Evolutionary conservation across 495 filamentous ascomycete genomes (phyloP).

Genomic region (Penicillium ucsense): DNA sequence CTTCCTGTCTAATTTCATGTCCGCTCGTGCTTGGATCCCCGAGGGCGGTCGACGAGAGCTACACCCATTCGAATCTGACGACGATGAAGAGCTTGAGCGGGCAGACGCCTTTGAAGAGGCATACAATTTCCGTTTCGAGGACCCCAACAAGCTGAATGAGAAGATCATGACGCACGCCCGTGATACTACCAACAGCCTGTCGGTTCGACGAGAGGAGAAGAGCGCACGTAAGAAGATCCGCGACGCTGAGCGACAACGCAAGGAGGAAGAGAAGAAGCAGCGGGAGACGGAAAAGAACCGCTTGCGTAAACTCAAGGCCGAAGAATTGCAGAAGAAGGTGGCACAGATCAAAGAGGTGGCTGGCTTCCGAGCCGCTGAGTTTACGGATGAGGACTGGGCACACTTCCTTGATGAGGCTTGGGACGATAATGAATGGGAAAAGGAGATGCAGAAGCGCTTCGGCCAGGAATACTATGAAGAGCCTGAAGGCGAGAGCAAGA

Average conservation of each 20-base stretch:
- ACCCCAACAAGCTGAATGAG: conserved; percentile 76
- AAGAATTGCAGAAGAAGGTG: conserved; percentile 76
- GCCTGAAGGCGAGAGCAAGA: conserved; percentile 42
- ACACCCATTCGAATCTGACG: conserved; percentile 82
- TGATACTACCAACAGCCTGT: conserved; percentile 67
- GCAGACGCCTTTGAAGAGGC: conserved; percentile 84
- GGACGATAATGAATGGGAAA: conserved; percentile 79
- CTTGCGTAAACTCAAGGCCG: conserved; percentile 75
- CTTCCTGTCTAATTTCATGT: conserved; percentile 83
- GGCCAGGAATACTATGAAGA: conserved; percentile 82
- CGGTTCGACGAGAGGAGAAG: conserved; percentile 73
- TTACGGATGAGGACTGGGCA: conserved; percentile 67
- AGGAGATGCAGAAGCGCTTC: conserved; percentile 78
- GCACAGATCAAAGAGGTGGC: conserved; percentile 78
- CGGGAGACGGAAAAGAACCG: conserved; percentile 74
- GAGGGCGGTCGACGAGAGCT: conserved; percentile 42
- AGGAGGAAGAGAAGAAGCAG: conserved; percentile 67
- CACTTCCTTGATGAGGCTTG: conserved; percentile 76
- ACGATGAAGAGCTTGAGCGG: conserved; percentile 69
- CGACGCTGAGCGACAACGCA: conserved; percentile 64
- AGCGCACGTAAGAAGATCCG: conserved; percentile 65
- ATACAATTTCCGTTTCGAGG: conserved; percentile 96
- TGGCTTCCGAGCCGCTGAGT: conserved; percentile 55
- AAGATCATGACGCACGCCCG: conserved; percentile 76
- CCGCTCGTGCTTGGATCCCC: conserved; percentile 79